Evolutionary conservation across 306 rosid genomes (phyloP), one percentile per base, ranked within the genome.

Genomic region (Cicer arietinum): DNA sequence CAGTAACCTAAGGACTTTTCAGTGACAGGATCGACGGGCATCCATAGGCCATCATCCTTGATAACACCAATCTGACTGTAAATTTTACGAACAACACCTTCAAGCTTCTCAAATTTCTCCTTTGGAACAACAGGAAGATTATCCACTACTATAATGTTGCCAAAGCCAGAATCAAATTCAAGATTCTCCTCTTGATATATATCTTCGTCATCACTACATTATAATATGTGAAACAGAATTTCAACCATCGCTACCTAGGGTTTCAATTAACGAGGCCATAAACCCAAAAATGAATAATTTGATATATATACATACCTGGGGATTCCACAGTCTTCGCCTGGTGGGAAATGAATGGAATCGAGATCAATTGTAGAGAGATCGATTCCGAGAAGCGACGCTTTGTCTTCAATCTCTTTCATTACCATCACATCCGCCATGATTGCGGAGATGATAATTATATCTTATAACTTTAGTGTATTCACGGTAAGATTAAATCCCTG

Each of bases 11-110:
- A 67, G 1, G 90, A 80, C 76, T 89, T 92, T 4, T 79, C 63
- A 6, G 88, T 78, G 11, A 78, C 82, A 1, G 91, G 80, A 41
- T 90, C 94, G 10, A 89, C 72, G 0, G 98, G 98, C 98, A 92
- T 92, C 91, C 90, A 92, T 13, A 92, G 79, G 0, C 98, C 98
- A 22, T 85, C 94, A 0, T 87, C 94, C 70, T 83, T 92, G 16
- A 92, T 80, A 10, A 77, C 78, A 56, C 96, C 96, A 80, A 90
- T 85, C 87, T 92, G 98, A 17, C 94, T 72, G 12, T 86, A 92
- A 10, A 92, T 92, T 73, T 92, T 92, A 0, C 90, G 77, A 9
- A 92, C 71, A 0, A 92, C 98, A 0, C 85, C 88, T 70, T 89
- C 94, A 0, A 92, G 90, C 68, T 92, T 92, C 74, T 86, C 94